Evolutionary conservation across 768 basidiomycete genomes (phyloP).

Genomic region (Polyporus arcularius): DNA sequence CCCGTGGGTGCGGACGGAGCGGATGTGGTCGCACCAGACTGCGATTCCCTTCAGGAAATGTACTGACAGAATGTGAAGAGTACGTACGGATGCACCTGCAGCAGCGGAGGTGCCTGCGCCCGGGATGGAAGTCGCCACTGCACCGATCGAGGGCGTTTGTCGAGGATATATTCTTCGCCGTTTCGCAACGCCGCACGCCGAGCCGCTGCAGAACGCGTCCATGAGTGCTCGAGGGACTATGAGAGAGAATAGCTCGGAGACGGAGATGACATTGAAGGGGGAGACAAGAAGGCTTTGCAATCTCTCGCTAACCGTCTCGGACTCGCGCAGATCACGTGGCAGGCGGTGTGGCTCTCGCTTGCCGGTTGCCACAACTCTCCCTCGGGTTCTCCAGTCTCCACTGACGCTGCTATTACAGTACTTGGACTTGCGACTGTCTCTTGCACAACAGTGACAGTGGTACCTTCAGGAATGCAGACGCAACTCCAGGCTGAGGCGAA

Average conservation of each 20-base stretch:
- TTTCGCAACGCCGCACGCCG: background rate
- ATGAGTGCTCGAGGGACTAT: background rate
- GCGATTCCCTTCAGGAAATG: background rate
- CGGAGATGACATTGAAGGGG: background rate
- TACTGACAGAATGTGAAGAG: background rate
- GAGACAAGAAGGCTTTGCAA: background rate
- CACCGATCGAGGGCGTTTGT: slow-evolving; percentile 9
- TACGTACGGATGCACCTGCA: background rate
- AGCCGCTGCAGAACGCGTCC: background rate
- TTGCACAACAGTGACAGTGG: too few relatives aligned
- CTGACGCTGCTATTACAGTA: too few relatives aligned
- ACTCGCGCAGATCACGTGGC: background rate
- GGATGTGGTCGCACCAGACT: background rate
- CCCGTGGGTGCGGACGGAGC: slow-evolving; percentile 4
- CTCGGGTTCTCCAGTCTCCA: background rate
- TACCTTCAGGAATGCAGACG: too few relatives aligned
- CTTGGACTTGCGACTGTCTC: too few relatives aligned
- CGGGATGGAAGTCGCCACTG: slow-evolving; percentile 3
- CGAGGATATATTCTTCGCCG: slow-evolving; percentile 2
- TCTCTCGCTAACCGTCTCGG: background rate
- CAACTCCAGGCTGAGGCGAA: too few relatives aligned
- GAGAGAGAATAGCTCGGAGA: background rate
- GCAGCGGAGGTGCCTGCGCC: background rate
- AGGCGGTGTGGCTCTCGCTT: background rate
- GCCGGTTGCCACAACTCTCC: background rate